Base-by-base conservation (phyloP, 1,284 basidiomycete species). In the Microbotryum scabiosae region DNA sequence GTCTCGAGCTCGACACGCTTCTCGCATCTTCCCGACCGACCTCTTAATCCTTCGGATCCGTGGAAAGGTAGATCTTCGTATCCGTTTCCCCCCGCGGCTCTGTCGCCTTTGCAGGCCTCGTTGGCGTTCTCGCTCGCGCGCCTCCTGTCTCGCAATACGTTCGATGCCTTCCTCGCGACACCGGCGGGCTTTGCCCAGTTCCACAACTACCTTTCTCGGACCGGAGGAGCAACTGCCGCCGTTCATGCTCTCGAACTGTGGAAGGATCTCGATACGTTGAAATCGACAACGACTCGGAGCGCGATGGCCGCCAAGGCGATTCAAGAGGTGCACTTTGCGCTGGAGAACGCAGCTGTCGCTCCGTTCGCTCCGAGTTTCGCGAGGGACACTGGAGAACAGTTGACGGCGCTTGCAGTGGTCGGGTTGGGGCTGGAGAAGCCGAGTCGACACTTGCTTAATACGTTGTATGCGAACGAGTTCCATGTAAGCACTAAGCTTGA, bases 71-170 rank as follows among this genome's bases (percentile, higher is more conserved):
- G 46, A 36, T 50, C 54, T 10, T 56, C 56, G 23, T 48, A 62
- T 50, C 54, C 16, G 16, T 14, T 28, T 14, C 48, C 25, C 44
- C 20, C 36, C 41, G 36, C 36, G 36, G 21, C 56, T 4, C 53
- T 65, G 44, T 51, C 18, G 9, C 56, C 61, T 2, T 26, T 52
- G 6, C 64, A 65, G 30, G 50, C 59, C 10, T 50, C 44, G 18
- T 41, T 65, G 46, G 44, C 51, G 23, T 58, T 51, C 48, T 59
- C 60, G 18, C 41, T 65, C 28, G 53, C 54, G 23, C 50, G 57
- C 28, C 46, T 65, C 2, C 54, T 65, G 21, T 62, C 57, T 18
- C 46, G 53, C 5, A 16, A 50, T 5, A 23, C 48, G 9, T 62
- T 65, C 44, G 46, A 56, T 9, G 16, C 49, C 4, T 59, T 62